Percentiles rank a stretch among this genome's conserved stretches.
phyloP scores from a whole-genome alignment of 371 early-diverging fungal species.

The Syncephalastrum racemosum region DNA sequence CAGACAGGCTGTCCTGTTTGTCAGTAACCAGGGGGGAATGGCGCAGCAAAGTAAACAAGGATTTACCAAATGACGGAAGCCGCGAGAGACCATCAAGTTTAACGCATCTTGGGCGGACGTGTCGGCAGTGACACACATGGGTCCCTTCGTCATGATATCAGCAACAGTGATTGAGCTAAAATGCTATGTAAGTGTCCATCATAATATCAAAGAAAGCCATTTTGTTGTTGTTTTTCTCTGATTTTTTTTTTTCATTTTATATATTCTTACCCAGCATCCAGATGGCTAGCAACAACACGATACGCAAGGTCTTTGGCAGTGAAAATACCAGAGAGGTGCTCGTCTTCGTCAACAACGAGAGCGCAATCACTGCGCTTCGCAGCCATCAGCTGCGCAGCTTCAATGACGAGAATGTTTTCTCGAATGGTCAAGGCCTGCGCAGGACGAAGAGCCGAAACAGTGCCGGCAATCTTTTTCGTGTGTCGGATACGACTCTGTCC shows the following conservation, averaged over 20 bases:
- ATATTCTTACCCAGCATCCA: conserved; percentile 45
- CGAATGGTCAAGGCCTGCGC: conserved; percentile 84
- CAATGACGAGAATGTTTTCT: conserved; percentile 80
- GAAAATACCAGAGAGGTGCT: conserved; percentile 88
- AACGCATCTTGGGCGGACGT: conserved; percentile 90
- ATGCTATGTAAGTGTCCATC: not conserved
- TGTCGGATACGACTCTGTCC: conserved; percentile 29
- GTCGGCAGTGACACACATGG: conserved; percentile 84
- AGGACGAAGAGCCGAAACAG: conserved; percentile 84
- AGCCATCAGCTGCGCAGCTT: conserved; percentile 94
- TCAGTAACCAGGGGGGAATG: not conserved
- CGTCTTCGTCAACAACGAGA: conserved; percentile 82
- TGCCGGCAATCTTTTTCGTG: conserved; percentile 62
- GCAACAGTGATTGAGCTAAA: conserved; percentile 73
- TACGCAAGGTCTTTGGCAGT: conserved; percentile 66
- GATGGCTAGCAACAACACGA: conserved; percentile 44
- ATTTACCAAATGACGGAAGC: conserved; percentile 92
- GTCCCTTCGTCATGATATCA: conserved; percentile 91
- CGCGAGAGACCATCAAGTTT: conserved; percentile 91
- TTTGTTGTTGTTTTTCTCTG: no score
- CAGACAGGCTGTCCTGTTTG: conserved; percentile 65
- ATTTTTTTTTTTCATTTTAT: not conserved
- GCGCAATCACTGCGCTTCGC: conserved; percentile 92
- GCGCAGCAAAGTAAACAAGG: conserved; percentile 1
- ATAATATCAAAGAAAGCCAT: not conserved